Base-by-base conservation (phyloP, 2,329 filamentous ascomycete species). In the Diaporthe ilicicola region DNA sequence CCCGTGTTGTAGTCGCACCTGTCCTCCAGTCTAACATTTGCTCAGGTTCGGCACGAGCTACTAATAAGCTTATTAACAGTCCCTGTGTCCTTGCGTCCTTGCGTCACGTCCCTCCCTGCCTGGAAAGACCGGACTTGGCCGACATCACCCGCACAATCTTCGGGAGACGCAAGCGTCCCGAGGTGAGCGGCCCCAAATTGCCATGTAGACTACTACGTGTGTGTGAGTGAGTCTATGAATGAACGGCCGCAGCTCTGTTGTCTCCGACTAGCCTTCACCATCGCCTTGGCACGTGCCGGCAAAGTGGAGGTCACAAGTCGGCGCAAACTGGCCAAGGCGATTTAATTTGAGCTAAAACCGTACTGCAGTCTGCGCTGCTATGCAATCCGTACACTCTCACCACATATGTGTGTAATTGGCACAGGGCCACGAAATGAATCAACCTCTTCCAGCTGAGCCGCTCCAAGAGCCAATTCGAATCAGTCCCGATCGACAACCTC, bases 281-380 rank as follows among this genome's bases (percentile, higher is more conserved):
- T 50, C 59, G 34, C 44, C 59, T 64, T 64, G 59, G 59, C 59
- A 27, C 29, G 27, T 59, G 3, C 55, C 37, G 19, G 55, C 55
- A 37, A 59, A 62, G 56, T 46, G 2, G 56, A 46, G 27, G n/a
- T 10, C 39, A 48, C n/a, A 48, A 62, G 27, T 62, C 39, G 42
- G 56, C 56, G 48, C 56, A 27, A 48, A 62, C 56, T 39, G 46
- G 59, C 59, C 59, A 64, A 37, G 59, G 32, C 44, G 29, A 50
- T 50, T 50, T 64, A 34, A 64, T 64, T 44, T 64, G 59, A 48
- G 59, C 59, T 8, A 37, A 50, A 50, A 15, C 59, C 42, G 59
- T 64, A 24, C 48, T 48, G 22, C 6, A 37, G 27, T 42, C 42
- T 32, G 42, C 39, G 15, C n/a, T n/a, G 39, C 56, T 10, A 62